phyloP scores from a whole-genome alignment of 306 rosid genomes.

The Hippophae rhamnoides region DNA sequence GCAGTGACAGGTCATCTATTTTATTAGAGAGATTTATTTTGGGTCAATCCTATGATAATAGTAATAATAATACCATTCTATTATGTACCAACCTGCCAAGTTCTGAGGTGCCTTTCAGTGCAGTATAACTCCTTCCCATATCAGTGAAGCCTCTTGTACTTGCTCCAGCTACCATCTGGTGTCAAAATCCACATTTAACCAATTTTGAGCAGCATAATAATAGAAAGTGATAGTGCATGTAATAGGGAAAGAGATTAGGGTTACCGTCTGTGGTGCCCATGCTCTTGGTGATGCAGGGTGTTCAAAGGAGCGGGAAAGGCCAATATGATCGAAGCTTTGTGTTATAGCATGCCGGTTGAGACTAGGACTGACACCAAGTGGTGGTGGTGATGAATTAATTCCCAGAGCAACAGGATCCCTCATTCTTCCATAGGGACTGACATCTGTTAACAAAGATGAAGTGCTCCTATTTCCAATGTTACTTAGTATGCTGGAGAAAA shows the following conservation, averaged over 20 bases:
- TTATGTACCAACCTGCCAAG: slow-evolving; percentile 62
- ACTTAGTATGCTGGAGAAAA: slow-evolving; percentile 45
- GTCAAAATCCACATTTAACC: slow-evolving; percentile 17
- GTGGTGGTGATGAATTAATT: slow-evolving; percentile 30
- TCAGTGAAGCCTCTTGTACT: slow-evolving; percentile 49
- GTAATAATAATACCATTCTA: slow-evolving; percentile 1
- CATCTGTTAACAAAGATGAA: slow-evolving; percentile 42
- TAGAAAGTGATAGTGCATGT: slow-evolving; percentile 6
- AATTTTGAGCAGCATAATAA: not conserved
- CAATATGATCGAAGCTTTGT: slow-evolving; percentile 54
- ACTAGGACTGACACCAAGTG: slow-evolving; percentile 35
- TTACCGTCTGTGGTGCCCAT: slow-evolving; percentile 38
- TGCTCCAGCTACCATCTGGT: slow-evolving; percentile 54
- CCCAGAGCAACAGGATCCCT: slow-evolving; percentile 44
- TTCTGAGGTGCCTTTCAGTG: slow-evolving; percentile 62
- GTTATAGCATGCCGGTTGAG: slow-evolving; percentile 32
- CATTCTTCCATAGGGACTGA: slow-evolving; percentile 54
- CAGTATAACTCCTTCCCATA: slow-evolving; percentile 45
- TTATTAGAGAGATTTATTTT: too few species aligned
- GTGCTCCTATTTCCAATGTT: slow-evolving; percentile 47
- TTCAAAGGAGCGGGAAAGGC: slow-evolving; percentile 48
- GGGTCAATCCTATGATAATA: not conserved
- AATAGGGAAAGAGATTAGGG: slow-evolving; percentile 27
- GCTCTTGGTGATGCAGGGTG: slow-evolving; percentile 60
- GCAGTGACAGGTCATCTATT: not conserved